Conservation (phyloP, 2,329 filamentous ascomycete genomes). For the Penicillium digitatum region DNA sequence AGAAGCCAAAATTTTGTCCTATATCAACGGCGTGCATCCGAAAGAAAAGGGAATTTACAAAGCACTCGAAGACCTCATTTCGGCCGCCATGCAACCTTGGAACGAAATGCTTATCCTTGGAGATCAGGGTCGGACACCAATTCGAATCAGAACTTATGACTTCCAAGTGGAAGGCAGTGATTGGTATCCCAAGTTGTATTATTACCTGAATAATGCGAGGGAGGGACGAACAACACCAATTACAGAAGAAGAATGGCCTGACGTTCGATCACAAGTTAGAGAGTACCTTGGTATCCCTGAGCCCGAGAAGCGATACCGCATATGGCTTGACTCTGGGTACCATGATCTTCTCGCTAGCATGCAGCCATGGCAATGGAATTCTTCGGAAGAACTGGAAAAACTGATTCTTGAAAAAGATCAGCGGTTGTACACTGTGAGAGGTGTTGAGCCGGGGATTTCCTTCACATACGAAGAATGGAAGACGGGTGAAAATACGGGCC, state of each 20-base stretch:
- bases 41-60: conserved; percentile 4
- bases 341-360: conserved; percentile 3
- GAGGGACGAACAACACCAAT: not conserved
- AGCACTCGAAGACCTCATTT: conserved; percentile 3
- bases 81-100: not conserved
- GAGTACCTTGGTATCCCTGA: conserved; percentile 7
- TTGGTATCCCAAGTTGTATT: not conserved
- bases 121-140: conserved; percentile 6
- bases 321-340: not conserved
- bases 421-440: not conserved
- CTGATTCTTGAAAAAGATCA: not conserved
- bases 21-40: conserved; percentile 6
- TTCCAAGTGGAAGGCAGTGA: conserved; percentile 3
- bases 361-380: not conserved
- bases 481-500: not conserved
- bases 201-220: not conserved
- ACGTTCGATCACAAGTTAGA: conserved; percentile 1
- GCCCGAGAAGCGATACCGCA: not conserved
- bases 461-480: conserved; percentile 13
- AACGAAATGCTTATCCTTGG: conserved; percentile 4
- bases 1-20: not conserved
- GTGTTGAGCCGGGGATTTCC: conserved; percentile 8
- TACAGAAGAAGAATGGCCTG: conserved; percentile 3
- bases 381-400: not conserved
- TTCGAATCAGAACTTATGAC: conserved; percentile 10